Evolutionary conservation across 2,329 filamentous ascomycete species (phyloP), one percentile per base, ranked within the genome.

Genomic region (Tetracladium maxilliforme): DNA sequence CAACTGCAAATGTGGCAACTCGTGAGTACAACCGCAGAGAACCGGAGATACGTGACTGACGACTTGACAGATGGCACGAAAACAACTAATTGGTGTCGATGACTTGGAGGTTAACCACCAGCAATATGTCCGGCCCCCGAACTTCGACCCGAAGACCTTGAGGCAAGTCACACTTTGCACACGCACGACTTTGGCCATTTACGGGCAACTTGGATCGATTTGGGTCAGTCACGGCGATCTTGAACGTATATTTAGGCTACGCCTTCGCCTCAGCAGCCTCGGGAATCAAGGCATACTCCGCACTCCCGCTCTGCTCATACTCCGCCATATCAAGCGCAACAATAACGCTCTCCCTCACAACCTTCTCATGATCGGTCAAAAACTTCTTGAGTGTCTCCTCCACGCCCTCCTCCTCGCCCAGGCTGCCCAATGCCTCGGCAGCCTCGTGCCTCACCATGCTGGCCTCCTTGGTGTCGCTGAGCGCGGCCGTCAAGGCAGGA

Each of bases 381-480:
- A 94, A 95, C 34, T 61, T 65, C 52, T 70, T 82, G 43, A 98
- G 49, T 4, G 72, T 77, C 28, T 83, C 81, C 46, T 94, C 86
- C 9, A 98, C 90, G 12, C 87, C 87, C 23, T 84, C 78, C 51
- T 94, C 86, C 13, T 92, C 83, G 14, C 90, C 92, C 16, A 98
- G 63, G 43, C 86, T 92, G 14, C 90, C 90, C 14, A 98, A 69
- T 14, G 90, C 90, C 56, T 98, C 90, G 2, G 92, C 90, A 24
- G 90, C 92, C 55, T 98, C 90, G 45, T 98, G 90, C 29, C 90
- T 75, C 29, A 98, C 90, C 90, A 98, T 98, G 43, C 86, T 84
- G 14, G 71, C 78, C 56, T 98, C 90, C 28, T 80, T 61, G 24
- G 68, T 56, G 48, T 98, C 65, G 41, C 78, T 78, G 30, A 98